Base-by-base conservation (phyloP, 495 filamentous ascomycete genomes). In the Chaetomium tenue region DNA sequence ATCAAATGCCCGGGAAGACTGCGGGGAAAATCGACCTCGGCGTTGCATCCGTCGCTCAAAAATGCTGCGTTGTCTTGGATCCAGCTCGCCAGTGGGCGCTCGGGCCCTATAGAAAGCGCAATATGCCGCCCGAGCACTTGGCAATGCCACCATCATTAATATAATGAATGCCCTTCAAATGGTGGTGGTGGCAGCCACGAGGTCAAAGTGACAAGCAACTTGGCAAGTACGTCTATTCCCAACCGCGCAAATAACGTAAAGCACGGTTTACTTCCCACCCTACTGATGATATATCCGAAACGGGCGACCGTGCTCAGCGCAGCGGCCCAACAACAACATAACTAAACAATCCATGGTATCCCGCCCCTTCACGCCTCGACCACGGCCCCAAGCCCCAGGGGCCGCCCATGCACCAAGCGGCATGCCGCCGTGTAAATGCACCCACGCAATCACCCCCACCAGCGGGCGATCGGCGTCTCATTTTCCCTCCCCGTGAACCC, bases 371-470 rank as follows among this genome's bases (percentile, higher is more conserved):
- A 2, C 12, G 2, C 23, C 22, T 5, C 39, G 13, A 44, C 39
- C 40, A 8, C 58, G 48, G 15, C 59, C 48, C 59, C 59, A 52
- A 61, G 22, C 59, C n/a, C 37, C 59, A 33, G 48, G 48, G 47
- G 22, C 59, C 47, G 47, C 5, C 18, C 20, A 61, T 61, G 59
- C 59, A 42, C 26, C 56, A 18, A 11, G 23, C 47, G 11, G 26
- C 51, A 3, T 40, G 26, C 42, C 52, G 40, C 57, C 57, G 26
- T 58, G 39, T 58, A 58, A 47, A 58, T 58, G 56, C 39, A 44
- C 5, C 11, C 6, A 13, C 13, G 5, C 33, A 2, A 33, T n/a
- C 40, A 16, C 9, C 39, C 9, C 13, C 40, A 40, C 39, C 8
- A 16, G 13, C 15, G 8, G 33, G 54, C 25, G 3, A 13, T n/a